These are phyloP conservation scores for Trametes hirsuta DNA, from an alignment of 1,284 basidiomycete species.

Conservation along the genomic window DNA sequence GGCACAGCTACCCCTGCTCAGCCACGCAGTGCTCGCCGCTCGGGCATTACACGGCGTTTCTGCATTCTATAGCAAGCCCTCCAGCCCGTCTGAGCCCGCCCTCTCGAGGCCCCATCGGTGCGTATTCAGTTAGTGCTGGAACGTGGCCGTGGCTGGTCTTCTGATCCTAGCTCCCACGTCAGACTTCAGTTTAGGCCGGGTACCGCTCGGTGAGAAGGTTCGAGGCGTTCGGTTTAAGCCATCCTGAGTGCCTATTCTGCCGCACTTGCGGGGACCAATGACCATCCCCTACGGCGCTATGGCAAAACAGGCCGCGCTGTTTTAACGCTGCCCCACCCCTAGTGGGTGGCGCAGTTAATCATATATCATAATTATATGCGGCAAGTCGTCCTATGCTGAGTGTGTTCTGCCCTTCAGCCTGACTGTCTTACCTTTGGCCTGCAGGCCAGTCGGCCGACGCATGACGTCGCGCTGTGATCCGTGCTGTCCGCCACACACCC, in stretches of 20 bases:
- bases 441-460: conserved; percentile 2
- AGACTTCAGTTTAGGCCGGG: background rate
- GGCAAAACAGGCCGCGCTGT: too few species aligned
- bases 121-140: background rate
- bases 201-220: conserved; percentile 2
- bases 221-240: background rate
- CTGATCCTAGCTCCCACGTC: conserved; percentile 11
- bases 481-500: background rate
- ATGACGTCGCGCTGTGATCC: conserved; percentile 12
- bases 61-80: background rate
- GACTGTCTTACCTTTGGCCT: background rate
- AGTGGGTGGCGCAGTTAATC: too few species aligned
- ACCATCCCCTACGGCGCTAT: background rate
- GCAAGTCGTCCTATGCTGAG: background rate
- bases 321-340: too few species aligned
- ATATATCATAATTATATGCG: too few species aligned
- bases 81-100: background rate
- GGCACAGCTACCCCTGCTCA: background rate
- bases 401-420: background rate
- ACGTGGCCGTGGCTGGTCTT: background rate
- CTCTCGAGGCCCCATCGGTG: background rate
- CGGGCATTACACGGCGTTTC: background rate
- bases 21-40: background rate
- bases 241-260: background rate
- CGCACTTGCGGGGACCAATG: background rate